Evolutionary conservation across 208 protist genomes (phyloP), one percentile per base, ranked within the genome.

Genomic region (Trypanosoma cruzi): DNA sequence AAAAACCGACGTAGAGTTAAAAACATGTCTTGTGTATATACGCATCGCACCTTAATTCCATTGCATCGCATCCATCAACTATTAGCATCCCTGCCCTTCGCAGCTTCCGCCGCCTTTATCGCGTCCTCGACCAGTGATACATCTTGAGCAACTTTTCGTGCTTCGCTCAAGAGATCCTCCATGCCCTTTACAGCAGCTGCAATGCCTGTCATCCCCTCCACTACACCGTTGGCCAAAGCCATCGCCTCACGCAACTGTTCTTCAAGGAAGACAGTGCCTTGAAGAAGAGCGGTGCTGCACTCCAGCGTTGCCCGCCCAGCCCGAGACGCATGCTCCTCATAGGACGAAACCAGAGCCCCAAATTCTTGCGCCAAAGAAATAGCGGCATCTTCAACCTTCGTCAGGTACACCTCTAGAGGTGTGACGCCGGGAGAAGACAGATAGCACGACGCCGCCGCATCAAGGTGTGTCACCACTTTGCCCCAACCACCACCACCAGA

Each of bases 201-300:
- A 55, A 62, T 63, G 7, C 44, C 44, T 22, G 24, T 37, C 56
- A 71, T 63, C 20, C 55, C 65, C 5, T 61, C 32, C 31, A 63
- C 13, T 26, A 54, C 28, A 7, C 40, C 31, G 44, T 56, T 61
- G 28, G 40, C 54, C 32, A 24, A 71, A 0, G 16, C 44, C 55
- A 62, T 71, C 1, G 65, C 55, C 40, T 44, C 55, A 13, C 65
- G 65, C 55, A 71, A 24, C 29, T 64, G 55, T 6, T 61, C 55
- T 16, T 64, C 54, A 10, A 63, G 20, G 31, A 64, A 62, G 34
- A 53, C 6, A 3, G 31, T 63, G n/a, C 55, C 42, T 24, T 63
- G 26, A 50, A 61, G 24, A 31, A 53, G 32, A 24, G 40, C 53
- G 0, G 11, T 26, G 37, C 65, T 63, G 34, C n/a, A 55, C 29